phyloP scores from a whole-genome alignment of 2,329 filamentous ascomycete species.

The Penicillium sp. region DNA sequence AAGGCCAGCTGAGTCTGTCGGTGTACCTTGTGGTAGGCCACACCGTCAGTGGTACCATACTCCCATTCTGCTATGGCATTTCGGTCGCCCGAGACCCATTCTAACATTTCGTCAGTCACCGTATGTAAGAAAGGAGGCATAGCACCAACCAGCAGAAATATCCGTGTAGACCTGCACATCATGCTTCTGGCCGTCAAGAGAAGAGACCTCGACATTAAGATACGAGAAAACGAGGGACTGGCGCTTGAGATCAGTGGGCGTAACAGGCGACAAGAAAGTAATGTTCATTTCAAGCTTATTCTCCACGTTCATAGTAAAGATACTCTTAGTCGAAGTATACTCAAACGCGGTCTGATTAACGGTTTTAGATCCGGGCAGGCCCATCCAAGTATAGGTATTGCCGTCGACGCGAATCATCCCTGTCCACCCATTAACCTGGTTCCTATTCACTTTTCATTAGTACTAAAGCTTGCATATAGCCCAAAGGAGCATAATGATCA shows the following conservation, averaged over 20 bases:
- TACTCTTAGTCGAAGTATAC: constrained; percentile 64
- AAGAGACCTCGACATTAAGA: constrained; percentile 54
- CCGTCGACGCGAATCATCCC: constrained; percentile 63
- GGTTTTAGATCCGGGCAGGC: constrained; percentile 42
- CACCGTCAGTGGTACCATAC: constrained; percentile 42
- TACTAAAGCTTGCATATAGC: background rate
- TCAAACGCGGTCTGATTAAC: constrained; percentile 54
- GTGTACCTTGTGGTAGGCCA: constrained; percentile 55
- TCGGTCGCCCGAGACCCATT: constrained; percentile 62
- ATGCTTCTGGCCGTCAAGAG: constrained; percentile 55
- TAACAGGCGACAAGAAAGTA: constrained; percentile 63
- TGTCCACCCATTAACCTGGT: constrained; percentile 55
- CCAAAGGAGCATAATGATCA: background rate
- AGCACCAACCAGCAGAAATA: constrained; percentile 54
- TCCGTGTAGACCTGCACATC: constrained; percentile 64
- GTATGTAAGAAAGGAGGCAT: background rate
- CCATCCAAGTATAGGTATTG: constrained; percentile 59
- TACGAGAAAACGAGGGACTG: constrained; percentile 66
- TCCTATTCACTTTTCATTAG: constrained; percentile 33
- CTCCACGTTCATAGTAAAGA: constrained; percentile 58
- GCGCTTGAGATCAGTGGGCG: constrained; percentile 55
- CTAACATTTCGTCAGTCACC: constrained; percentile 35
- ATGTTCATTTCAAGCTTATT: constrained; percentile 56
- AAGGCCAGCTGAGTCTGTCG: constrained; percentile 43
- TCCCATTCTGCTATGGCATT: constrained; percentile 54